These are phyloP conservation scores for Coelastrella sp. DNA, from an alignment of 139 green algal species.

Conservation along the genomic window DNA sequence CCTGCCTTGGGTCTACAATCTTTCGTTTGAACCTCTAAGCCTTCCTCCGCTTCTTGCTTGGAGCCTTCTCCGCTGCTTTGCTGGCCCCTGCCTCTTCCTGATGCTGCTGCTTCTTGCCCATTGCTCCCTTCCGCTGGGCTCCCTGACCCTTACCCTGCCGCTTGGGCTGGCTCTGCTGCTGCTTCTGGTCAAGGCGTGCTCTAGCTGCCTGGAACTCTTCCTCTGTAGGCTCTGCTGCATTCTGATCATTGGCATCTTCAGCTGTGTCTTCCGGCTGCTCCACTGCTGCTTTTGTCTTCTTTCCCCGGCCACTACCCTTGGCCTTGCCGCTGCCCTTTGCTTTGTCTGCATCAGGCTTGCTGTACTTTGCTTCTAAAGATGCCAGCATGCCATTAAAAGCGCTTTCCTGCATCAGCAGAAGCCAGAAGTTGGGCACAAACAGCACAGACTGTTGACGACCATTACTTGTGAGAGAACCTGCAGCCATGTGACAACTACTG, in stretches of 20 bases:
- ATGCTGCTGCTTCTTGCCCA: conserved; percentile 3
- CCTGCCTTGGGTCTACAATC: no score
- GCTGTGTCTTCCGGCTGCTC: background rate
- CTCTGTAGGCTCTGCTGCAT: conserved; percentile 56
- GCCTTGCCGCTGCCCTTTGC: conserved; percentile 16
- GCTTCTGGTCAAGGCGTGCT: conserved; percentile 12
- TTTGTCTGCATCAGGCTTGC: background rate
- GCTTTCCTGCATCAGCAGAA: background rate
- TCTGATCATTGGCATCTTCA: background rate
- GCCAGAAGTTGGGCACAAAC: background rate
- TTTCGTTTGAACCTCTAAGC: background rate
- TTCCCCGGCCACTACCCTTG: background rate
- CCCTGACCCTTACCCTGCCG: background rate
- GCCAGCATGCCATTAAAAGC: conserved; percentile 54
- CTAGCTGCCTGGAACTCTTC: conserved; percentile 65
- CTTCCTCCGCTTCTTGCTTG: background rate
- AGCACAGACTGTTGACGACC: background rate
- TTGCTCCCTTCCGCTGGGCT: background rate
- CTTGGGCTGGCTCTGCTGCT: background rate
- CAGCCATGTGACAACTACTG: no score
- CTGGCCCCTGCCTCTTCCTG: background rate
- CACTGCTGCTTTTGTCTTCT: background rate
- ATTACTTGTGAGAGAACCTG: background rate
- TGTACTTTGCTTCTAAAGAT: conserved; percentile 59
- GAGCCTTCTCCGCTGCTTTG: background rate